A percentile compares a stretch with the other conserved stretches of the same genome.
phyloP scores from a whole-genome alignment of 495 filamentous ascomycete species.

The Penicillium manginii region DNA sequence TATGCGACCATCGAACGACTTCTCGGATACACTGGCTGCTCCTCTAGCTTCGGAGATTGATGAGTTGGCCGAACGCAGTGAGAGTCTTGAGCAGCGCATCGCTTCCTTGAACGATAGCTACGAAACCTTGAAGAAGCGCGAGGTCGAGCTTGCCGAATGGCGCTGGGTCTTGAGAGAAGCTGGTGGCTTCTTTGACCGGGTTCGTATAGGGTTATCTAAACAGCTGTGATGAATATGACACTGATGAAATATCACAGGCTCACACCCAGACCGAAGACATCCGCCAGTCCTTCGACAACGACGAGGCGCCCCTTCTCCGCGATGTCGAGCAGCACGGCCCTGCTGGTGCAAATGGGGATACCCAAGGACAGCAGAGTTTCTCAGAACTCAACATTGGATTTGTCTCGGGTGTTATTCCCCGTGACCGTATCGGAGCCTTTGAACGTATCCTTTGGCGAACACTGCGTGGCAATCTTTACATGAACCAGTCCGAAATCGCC shows the following conservation, averaged over 20 bases:
- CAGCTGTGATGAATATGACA: neutral
- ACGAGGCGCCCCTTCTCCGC: slow-evolving; percentile 77
- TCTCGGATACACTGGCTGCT: slow-evolving; percentile 79
- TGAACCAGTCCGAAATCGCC: slow-evolving; percentile 98
- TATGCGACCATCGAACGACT: slow-evolving; percentile 82
- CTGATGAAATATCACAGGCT: slow-evolving; percentile 52
- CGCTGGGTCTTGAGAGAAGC: slow-evolving; percentile 95
- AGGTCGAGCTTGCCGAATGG: slow-evolving; percentile 97
- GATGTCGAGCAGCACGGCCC: slow-evolving; percentile 78
- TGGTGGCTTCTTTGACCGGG: slow-evolving; percentile 93
- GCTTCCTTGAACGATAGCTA: slow-evolving; percentile 94
- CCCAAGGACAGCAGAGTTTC: slow-evolving; percentile 78
- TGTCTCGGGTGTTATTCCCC: slow-evolving; percentile 94
- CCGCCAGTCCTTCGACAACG: slow-evolving; percentile 83
- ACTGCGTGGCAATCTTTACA: slow-evolving; percentile 96
- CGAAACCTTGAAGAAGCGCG: slow-evolving; percentile 95
- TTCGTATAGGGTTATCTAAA: slow-evolving; percentile 26
- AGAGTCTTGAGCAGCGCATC: slow-evolving; percentile 89
- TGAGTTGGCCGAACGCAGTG: slow-evolving; percentile 86
- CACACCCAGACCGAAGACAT: slow-evolving; percentile 98
- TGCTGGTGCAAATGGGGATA: slow-evolving; percentile 67
- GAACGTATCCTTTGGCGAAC: slow-evolving; percentile 98
- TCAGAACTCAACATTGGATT: slow-evolving; percentile 99
- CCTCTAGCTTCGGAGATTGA: slow-evolving; percentile 93
- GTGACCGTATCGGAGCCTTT: slow-evolving; percentile 91